A percentile compares a stretch with the other conserved stretches of the same genome.
Conservation (phyloP, 2,329 filamentous ascomycete genomes). For the Didymella keratinophila region DNA sequence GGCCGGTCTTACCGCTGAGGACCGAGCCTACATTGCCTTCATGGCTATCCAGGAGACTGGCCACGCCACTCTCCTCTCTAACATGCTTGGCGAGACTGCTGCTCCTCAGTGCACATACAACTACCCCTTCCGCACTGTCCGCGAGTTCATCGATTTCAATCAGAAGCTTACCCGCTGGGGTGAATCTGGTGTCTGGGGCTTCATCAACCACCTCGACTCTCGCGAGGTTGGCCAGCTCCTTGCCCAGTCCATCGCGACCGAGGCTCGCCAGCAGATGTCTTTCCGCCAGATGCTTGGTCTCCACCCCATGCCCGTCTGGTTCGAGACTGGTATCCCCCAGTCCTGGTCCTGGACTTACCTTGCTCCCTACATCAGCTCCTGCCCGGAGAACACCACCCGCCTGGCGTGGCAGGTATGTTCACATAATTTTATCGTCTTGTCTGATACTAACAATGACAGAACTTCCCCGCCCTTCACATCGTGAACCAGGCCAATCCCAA, state of each 20-base stretch:
- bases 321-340: conserved; percentile 79
- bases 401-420: too few species aligned
- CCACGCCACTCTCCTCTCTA: conserved; percentile 77
- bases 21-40: conserved; percentile 74
- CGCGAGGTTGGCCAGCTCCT: conserved; percentile 77
- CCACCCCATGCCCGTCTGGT: conserved; percentile 85
- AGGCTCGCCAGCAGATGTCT: conserved; percentile 83
- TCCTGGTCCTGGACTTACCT: conserved; percentile 85
- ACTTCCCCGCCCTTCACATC: conserved; percentile 76
- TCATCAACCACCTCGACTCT: conserved; percentile 78
- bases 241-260: conserved; percentile 77
- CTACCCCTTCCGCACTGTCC: conserved; percentile 78
- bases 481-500: conserved; percentile 80
- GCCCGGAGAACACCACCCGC: conserved; percentile 72
- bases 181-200: conserved; percentile 82
- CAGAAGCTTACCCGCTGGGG: conserved; percentile 86
- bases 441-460: conserved; percentile 69
- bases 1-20: conserved; percentile 72
- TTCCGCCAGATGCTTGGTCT: conserved; percentile 84
- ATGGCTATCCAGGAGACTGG: conserved; percentile 82
- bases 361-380: conserved; percentile 81
- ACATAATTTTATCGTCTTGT: too few species aligned
- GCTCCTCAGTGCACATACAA: conserved; percentile 81
- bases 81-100: conserved; percentile 76
- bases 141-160: conserved; percentile 82